Percentiles rank a stretch among this genome's conserved stretches.
These are phyloP conservation scores for Pisolithus marmoratus DNA, from an alignment of 768 basidiomycete genomes.

Conservation along the genomic window DNA sequence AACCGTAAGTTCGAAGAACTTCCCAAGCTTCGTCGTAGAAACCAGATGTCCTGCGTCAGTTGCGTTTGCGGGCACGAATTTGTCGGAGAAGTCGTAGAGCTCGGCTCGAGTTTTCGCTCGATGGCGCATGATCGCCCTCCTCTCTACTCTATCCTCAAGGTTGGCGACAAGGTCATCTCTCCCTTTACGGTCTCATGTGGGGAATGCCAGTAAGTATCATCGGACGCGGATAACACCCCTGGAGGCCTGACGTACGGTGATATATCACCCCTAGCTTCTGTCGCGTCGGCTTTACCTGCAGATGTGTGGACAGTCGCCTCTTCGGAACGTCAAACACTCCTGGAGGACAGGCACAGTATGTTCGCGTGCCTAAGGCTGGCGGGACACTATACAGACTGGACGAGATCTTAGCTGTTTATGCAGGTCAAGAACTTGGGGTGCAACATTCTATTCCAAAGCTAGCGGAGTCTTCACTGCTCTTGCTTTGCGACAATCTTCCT, in stretches of 20 bases:
- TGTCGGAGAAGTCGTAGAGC: conserved; percentile 61
- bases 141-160: conserved; percentile 56
- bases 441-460: conserved; percentile 38
- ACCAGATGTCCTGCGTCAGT: conserved; percentile 28
- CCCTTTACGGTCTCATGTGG: conserved; percentile 80
- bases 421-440: conserved; percentile 17
- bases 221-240: neutral
- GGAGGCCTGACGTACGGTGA: neutral
- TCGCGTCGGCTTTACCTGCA: conserved; percentile 64
- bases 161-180: conserved; percentile 75
- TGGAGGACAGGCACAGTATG: conserved; percentile 76
- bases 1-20: conserved; percentile 38
- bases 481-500: conserved; percentile 75
- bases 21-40: neutral
- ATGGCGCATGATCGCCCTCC: conserved; percentile 44
- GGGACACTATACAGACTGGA: conserved; percentile 67
- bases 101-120: conserved; percentile 54
- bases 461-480: conserved; percentile 59
- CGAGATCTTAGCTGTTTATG: conserved; percentile 29
- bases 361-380: conserved; percentile 74
- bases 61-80: conserved; percentile 74
- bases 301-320: conserved; percentile 54
- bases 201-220: conserved; percentile 67
- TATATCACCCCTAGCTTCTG: conserved; percentile 45
- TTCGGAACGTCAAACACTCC: conserved; percentile 64